Evolutionary conservation across 192 early-diverging fungal species (phyloP), one percentile per base, ranked within the genome.

Genomic region (Funneliformis mosseae): DNA sequence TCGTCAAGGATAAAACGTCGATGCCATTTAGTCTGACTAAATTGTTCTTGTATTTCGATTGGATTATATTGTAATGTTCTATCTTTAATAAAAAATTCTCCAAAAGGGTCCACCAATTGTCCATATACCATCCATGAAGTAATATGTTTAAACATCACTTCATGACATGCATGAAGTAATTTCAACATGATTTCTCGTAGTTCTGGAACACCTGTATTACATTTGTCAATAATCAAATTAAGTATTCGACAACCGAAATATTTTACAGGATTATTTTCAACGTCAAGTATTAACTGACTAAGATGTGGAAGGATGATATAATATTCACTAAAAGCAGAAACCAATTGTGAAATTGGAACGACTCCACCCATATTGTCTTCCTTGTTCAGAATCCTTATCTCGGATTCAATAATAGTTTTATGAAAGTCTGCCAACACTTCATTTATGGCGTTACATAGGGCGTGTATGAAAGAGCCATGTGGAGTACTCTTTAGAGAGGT

Each of bases 71-170:
- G 48, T 21, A 27, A 50, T 14, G 59, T 28, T 71, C 48, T 28
- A 7, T 64, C 75, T 42, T 64, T 55, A n/a, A 95, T 85, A 74
- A 95, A 95, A 74, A 95, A 95, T 80, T 94, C 94, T 8, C 73
- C 63, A 78, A 87, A 83, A 0, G 91, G 85, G 78, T 93, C 92
- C 46, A 82, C 67, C 66, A 92, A 83, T 39, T 87, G 83, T 11
- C 92, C 94, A 83, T 92, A 92, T 9, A 95, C 81, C 73, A 92
- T 86, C 92, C 92, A 95, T 2, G 84, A 84, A 14, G 90, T 84
- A 9, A 94, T 82, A 59, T 93, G 90, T 60, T 89, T 77, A 63
- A 87, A 89, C 73, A 93, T 81, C 1, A 92, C 89, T 11, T 79
- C 80, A 68, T 87, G 87, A 38, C 85, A 86, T 21, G 84, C 83